Base-by-base conservation (phyloP, 179 eudicot species). In the Heliamphora pulchella region DNA sequence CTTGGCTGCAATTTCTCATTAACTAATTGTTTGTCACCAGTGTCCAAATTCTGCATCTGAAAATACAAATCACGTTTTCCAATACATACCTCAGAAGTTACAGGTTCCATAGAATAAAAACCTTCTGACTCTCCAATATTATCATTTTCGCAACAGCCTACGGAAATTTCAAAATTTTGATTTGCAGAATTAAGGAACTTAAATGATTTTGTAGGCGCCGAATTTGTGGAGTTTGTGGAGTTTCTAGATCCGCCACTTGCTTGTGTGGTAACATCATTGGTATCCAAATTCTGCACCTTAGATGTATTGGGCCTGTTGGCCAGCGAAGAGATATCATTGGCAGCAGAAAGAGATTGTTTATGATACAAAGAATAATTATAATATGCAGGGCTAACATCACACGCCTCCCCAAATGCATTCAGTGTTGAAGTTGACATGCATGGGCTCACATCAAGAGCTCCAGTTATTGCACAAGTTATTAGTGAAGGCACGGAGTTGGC, bases 1-100 rank as follows among this genome's bases (percentile, higher is more conserved):
- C 64, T 80, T 73, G 57, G 79, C 70, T 51, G 73, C 81, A 82
- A 61, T 61, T 44, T 75, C 75, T 58, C 84, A 71, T 75, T 63
- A 39, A 41, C 76, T 47, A 76, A 76, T 67, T 51, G 43, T 8
- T 55, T 57, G 18, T 66, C 58, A 18, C 59, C 77, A 41, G 63
- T 80, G 57, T 83, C 83, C 44, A 51, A 76, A 31, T 82, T 86
- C 17, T 62, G 51, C 70, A 59, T 74, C 80, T 71, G 68, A 66
- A 82, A 54, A 76, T 4, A 13, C 64, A 41, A 15, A 73, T 74
- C 85, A 63, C 62, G 57, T 53, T 71, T 75, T 51, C 53, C 63
- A 68, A 50, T 39, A 71, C 74, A 75, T 50, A 39, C 72, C 18
- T 75, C 48, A 41, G 80, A 79, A 76, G 63, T 71, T 77, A 48